These are phyloP conservation scores for Yamadazyma mexicana DNA, from an alignment of 1,139 yeast species.

Conservation along the genomic window DNA sequence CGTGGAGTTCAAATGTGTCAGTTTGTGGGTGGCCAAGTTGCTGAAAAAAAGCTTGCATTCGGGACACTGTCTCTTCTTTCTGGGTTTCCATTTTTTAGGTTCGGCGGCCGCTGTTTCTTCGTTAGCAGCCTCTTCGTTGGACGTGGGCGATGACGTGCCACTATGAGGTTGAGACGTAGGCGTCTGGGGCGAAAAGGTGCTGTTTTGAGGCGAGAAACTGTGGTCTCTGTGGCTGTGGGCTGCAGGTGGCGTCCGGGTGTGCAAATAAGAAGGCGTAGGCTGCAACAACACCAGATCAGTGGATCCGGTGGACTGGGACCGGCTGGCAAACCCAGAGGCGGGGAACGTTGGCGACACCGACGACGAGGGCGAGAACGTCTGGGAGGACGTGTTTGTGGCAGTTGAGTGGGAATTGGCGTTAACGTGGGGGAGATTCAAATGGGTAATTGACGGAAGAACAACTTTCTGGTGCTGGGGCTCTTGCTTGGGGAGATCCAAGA, in stretches of 20 bases:
- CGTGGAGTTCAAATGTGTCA: slow-evolving; percentile 75
- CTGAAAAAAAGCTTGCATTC: slow-evolving; percentile 74
- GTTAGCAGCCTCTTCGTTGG: too few relatives aligned
- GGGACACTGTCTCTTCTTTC: slow-evolving; percentile 84
- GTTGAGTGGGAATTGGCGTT: background rate
- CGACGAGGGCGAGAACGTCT: too few relatives aligned
- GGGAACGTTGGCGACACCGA: too few relatives aligned
- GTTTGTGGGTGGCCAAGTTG: slow-evolving; percentile 81
- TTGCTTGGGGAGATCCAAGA: slow-evolving; percentile 21
- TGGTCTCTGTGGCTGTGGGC: background rate
- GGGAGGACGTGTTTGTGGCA: background rate
- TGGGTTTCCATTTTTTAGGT: slow-evolving; percentile 40
- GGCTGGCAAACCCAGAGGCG: too few relatives aligned
- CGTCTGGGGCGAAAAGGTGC: slow-evolving; percentile 2
- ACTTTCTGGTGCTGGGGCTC: slow-evolving; percentile 3
- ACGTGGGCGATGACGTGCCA: slow-evolving; percentile 3
- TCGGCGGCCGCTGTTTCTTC: background rate
- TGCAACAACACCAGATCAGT: too few relatives aligned
- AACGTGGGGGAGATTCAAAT: slow-evolving; percentile 11
- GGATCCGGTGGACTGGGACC: too few relatives aligned
- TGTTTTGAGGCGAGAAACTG: background rate
- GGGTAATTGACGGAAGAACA: slow-evolving; percentile 11
- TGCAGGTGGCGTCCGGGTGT: background rate
- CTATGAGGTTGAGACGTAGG: slow-evolving; percentile 1
- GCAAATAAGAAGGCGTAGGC: too few relatives aligned